These are phyloP conservation scores for Jacaranda copaia DNA, from an alignment of 257 asterid species.

Conservation along the genomic window DNA sequence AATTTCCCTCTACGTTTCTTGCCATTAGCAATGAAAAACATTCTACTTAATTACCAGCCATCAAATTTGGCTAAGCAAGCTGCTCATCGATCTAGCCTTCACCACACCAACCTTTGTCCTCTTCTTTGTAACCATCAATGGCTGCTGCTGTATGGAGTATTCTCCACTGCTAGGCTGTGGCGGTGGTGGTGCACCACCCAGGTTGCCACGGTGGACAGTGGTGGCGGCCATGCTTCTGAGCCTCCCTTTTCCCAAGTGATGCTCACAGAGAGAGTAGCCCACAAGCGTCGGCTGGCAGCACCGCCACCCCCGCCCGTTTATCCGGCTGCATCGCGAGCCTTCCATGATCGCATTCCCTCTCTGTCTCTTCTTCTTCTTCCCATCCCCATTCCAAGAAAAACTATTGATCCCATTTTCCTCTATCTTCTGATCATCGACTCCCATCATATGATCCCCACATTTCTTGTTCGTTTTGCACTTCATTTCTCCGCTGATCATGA, in stretches of 20 bases:
- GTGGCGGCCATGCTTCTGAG: constrained; percentile 44
- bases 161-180: background rate
- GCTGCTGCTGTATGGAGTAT: background rate
- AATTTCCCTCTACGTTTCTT: background rate
- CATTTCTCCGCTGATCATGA: constrained; percentile 38
- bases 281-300: constrained; percentile 77
- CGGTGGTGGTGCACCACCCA: background rate
- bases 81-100: constrained; percentile 75
- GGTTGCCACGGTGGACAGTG: constrained; percentile 33
- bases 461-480: constrained; percentile 72
- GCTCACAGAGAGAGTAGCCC: constrained; percentile 78
- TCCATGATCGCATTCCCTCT: constrained; percentile 67
- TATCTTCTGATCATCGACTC: constrained; percentile 1
- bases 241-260: constrained; percentile 83
- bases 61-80: constrained; percentile 60
- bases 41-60: background rate
- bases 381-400: background rate
- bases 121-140: constrained; percentile 43
- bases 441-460: constrained; percentile 27
- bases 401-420: constrained; percentile 17
- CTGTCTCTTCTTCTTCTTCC: constrained; percentile 50
- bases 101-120: constrained; percentile 61
- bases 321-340: constrained; percentile 85
- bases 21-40: background rate
- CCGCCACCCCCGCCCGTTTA: constrained; percentile 87